phyloP scores from a whole-genome alignment of 2,329 filamentous ascomycete species.

The Trichoderma cornu-damae region DNA sequence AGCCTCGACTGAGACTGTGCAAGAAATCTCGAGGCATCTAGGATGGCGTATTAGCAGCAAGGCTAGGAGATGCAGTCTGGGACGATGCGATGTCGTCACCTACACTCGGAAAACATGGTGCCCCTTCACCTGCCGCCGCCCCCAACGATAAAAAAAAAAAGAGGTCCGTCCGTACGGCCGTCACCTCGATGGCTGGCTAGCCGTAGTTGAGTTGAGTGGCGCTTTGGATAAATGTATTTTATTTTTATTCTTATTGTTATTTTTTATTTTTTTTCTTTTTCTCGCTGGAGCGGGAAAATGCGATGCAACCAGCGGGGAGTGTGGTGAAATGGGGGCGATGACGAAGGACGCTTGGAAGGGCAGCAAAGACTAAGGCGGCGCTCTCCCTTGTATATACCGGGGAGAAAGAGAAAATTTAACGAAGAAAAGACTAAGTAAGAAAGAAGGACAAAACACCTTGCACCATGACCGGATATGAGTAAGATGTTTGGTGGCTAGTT shows the following conservation, averaged over 20 bases:
- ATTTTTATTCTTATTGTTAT: no score
- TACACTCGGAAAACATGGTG: conserved; percentile 71
- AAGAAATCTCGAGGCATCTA: conserved; percentile 94
- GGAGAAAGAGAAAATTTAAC: neutral
- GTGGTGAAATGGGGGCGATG: conserved; percentile 14
- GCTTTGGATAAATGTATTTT: neutral
- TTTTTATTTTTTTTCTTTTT: neutral
- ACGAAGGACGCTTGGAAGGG: conserved; percentile 12
- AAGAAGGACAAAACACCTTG: neutral
- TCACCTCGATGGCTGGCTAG: conserved; percentile 3
- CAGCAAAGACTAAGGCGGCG: conserved; percentile 4
- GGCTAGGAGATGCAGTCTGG: neutral
- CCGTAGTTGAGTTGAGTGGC: neutral
- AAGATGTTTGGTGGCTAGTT: conserved; percentile 5
- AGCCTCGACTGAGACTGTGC: conserved; percentile 93
- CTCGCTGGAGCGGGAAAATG: conserved; percentile 9
- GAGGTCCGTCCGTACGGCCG: conserved; percentile 12
- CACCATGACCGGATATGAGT: conserved; percentile 1
- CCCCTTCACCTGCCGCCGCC: conserved; percentile 33
- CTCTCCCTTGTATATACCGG: conserved; percentile 13
- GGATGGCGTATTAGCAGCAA: conserved; percentile 21
- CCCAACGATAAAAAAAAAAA: conserved; percentile 27
- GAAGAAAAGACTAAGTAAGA: neutral
- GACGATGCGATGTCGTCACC: conserved; percentile 34
- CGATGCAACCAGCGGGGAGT: conserved; percentile 8